These are phyloP conservation scores for Trametes hirsuta DNA, from an alignment of 1,284 basidiomycete species.

Conservation along the genomic window DNA sequence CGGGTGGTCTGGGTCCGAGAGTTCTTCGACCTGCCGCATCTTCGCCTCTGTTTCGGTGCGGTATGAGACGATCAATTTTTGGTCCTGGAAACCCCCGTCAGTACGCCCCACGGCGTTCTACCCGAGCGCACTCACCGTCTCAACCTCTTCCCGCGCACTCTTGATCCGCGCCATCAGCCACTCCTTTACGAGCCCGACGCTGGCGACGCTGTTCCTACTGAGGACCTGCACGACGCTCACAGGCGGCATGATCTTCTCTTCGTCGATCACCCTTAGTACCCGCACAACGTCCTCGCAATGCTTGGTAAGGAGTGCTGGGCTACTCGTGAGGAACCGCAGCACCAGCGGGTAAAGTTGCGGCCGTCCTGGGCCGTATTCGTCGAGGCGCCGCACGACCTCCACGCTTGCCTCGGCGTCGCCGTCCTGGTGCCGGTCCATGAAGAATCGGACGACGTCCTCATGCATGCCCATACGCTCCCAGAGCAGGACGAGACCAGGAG, in stretches of 20 bases:
- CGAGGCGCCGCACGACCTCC: constrained; percentile 76
- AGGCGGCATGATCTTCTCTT: constrained; percentile 83
- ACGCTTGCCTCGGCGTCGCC: constrained; percentile 52
- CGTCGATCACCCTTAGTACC: constrained; percentile 79
- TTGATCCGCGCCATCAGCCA: constrained; percentile 85
- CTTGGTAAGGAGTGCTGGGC: constrained; percentile 64
- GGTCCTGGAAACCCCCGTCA: constrained; percentile 59
- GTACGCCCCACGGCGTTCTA: neutral
- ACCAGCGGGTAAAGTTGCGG: constrained; percentile 87
- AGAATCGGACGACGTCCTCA: constrained; percentile 92
- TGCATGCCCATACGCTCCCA: constrained; percentile 92
- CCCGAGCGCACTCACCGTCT: constrained; percentile 61
- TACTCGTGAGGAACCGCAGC: constrained; percentile 88
- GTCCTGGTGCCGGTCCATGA: constrained; percentile 74
- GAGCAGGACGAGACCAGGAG: constrained; percentile 71
- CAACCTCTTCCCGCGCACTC: constrained; percentile 75
- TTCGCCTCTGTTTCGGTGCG: constrained; percentile 84
- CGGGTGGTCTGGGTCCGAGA: constrained; percentile 78
- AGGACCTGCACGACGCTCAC: constrained; percentile 88
- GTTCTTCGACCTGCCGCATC: constrained; percentile 78
- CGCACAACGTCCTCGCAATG: constrained; percentile 74
- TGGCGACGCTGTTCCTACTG: constrained; percentile 85
- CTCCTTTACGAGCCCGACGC: constrained; percentile 87
- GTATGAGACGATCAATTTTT: constrained; percentile 84
- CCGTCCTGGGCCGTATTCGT: constrained; percentile 72